A percentile compares a stretch with the other conserved stretches of the same genome.
Evolutionary conservation across 169 alveolate genomes (phyloP).

Genomic region (Plasmodium malariae): DNA sequence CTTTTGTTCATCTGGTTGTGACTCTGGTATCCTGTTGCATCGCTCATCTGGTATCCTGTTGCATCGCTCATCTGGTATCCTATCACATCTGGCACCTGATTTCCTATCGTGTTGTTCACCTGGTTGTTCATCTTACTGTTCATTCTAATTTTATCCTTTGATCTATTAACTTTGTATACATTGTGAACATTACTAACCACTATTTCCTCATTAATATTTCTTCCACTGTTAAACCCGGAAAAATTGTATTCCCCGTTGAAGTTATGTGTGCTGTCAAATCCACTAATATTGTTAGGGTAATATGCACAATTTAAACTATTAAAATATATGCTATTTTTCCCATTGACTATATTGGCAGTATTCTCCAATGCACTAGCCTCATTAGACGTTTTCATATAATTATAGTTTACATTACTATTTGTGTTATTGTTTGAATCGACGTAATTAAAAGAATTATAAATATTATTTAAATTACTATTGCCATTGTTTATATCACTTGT

Average conservation of each 20-base stretch:
- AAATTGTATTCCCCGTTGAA: not conserved
- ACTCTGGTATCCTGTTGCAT: too few species aligned
- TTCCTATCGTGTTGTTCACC: too few species aligned
- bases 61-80: not conserved
- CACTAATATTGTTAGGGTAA: not conserved
- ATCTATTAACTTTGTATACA: too few species aligned
- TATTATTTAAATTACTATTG: not conserved
- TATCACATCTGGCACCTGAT: not conserved
- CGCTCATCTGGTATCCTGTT: not conserved
- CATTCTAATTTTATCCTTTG: too few species aligned
- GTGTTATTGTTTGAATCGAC: not conserved
- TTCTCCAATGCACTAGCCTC: not conserved
- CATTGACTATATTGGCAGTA: not conserved
- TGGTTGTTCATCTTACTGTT: too few species aligned
- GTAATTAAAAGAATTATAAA: not conserved
- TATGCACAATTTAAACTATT: not conserved
- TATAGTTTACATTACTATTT: not conserved
- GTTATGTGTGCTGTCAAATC: slow-evolving; percentile 4
- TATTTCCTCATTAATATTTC: too few species aligned
- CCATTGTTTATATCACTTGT: not conserved
- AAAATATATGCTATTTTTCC: not conserved
- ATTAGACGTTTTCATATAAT: not conserved
- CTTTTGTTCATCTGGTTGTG: too few species aligned
- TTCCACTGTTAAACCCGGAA: too few species aligned
- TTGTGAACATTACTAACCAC: too few species aligned